Conservation (phyloP, 2,329 filamentous ascomycete species). For the Periglandula ipomoeae region DNA sequence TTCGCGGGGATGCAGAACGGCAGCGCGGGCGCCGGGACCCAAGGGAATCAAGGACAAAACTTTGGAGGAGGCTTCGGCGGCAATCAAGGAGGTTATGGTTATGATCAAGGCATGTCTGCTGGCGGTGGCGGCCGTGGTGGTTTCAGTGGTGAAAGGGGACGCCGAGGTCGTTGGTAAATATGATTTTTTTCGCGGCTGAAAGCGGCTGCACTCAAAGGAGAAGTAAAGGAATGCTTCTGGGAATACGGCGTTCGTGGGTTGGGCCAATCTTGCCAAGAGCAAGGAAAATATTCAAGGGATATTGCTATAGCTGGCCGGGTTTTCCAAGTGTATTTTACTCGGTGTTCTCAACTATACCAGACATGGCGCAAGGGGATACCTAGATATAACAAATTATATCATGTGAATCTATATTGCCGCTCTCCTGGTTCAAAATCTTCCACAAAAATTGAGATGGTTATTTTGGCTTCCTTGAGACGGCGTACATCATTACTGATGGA, state of each 20-base stretch:
- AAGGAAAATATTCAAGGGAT: neutral
- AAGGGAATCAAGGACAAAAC: slow-evolving; percentile 41
- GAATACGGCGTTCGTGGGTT: slow-evolving; percentile 4
- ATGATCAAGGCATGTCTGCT: slow-evolving; percentile 38
- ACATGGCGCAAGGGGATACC: no score
- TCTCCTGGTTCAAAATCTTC: no score
- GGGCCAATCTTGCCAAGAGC: neutral
- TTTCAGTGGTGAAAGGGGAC: slow-evolving; percentile 20
- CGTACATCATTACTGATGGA: no score
- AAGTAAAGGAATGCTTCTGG: neutral
- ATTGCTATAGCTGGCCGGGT: neutral
- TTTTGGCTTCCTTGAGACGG: no score
- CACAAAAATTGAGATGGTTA: no score
- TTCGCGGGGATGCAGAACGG: slow-evolving; percentile 47
- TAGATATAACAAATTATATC: no score
- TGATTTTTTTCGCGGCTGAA: neutral
- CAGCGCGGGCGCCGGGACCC: slow-evolving; percentile 32
- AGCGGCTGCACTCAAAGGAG: neutral
- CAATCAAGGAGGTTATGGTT: slow-evolving; percentile 42
- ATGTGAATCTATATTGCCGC: no score
- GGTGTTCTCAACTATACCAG: neutral
- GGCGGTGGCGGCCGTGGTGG: slow-evolving; percentile 25
- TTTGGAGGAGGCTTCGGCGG: slow-evolving; percentile 45
- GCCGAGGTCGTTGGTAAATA: slow-evolving; percentile 19
- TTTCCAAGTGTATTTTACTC: neutral